These are phyloP conservation scores for Scedosporium aurantiacum DNA, from an alignment of 2,329 filamentous ascomycete genomes.

Conservation along the genomic window DNA sequence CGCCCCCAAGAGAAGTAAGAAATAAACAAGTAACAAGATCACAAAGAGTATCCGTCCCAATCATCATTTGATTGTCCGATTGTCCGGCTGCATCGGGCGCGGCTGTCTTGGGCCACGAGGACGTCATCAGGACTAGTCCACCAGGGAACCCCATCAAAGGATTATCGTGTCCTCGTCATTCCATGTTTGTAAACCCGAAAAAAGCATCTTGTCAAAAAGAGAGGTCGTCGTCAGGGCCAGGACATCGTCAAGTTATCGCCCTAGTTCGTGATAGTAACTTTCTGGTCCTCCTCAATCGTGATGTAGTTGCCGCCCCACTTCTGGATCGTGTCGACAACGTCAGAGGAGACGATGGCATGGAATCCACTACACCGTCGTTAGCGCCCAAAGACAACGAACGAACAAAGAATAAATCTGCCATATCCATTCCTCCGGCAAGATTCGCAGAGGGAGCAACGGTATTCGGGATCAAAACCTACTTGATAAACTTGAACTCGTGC, in stretches of 20 bases:
- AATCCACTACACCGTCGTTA: slow-evolving; percentile 52
- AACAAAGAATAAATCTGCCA: neutral
- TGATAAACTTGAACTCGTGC: slow-evolving; percentile 60
- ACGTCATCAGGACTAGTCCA: neutral
- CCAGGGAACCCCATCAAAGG: neutral
- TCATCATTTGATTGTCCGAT: neutral
- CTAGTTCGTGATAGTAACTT: slow-evolving; percentile 37
- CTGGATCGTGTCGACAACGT: slow-evolving; percentile 57
- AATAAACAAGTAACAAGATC: slow-evolving; percentile 1
- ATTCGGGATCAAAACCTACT: slow-evolving; percentile 35
- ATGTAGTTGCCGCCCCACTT: slow-evolving; percentile 40
- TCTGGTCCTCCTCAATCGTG: slow-evolving; percentile 65
- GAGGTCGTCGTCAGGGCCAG: neutral
- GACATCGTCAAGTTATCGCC: slow-evolving; percentile 13
- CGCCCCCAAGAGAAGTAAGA: neutral
- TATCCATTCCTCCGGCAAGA: slow-evolving; percentile 2
- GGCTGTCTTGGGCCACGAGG: no score
- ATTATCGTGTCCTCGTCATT: neutral
- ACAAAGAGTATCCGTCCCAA: neutral
- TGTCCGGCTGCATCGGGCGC: neutral
- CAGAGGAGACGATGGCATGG: slow-evolving; percentile 59
- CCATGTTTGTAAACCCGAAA: neutral
- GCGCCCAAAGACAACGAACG: slow-evolving; percentile 1
- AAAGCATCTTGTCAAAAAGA: neutral
- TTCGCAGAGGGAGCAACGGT: neutral